phyloP scores from a whole-genome alignment of 306 rosid genomes.

The cucumber (Cucumis sativus) region DNA sequence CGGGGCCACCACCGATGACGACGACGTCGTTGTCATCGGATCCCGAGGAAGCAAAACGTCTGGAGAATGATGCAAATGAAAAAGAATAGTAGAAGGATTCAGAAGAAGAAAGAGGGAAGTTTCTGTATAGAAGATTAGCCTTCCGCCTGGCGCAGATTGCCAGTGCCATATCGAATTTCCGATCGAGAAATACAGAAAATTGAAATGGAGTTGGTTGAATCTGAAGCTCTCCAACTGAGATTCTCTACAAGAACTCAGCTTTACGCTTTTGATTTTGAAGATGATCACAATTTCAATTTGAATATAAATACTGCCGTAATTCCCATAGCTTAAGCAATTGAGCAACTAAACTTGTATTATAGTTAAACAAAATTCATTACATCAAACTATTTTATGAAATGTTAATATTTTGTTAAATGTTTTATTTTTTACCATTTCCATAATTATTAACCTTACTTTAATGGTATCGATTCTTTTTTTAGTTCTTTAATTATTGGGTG shows the following conservation, averaged over 20 bases:
- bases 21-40: conserved; percentile 89
- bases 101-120: conserved; percentile 9
- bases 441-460: too few relatives aligned
- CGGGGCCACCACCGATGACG: conserved; percentile 89
- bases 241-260: neutral
- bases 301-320: too few relatives aligned
- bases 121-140: conserved; percentile 36
- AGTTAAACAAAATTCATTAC: too few relatives aligned
- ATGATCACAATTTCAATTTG: neutral
- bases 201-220: neutral
- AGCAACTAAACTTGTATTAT: too few relatives aligned
- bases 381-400: too few relatives aligned
- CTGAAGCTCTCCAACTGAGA: neutral
- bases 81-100: conserved; percentile 30
- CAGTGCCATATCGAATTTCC: conserved; percentile 33
- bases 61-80: conserved; percentile 6
- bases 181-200: neutral
- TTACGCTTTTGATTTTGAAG: neutral
- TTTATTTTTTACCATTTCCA: too few relatives aligned
- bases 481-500: too few relatives aligned
- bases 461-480: too few relatives aligned
- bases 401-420: too few relatives aligned
- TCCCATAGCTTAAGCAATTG: too few relatives aligned
- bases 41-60: conserved; percentile 66
- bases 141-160: conserved; percentile 70